These are phyloP conservation scores for Stachybotrys echinatus DNA, from an alignment of 2,329 filamentous ascomycete species.

Conservation along the genomic window DNA sequence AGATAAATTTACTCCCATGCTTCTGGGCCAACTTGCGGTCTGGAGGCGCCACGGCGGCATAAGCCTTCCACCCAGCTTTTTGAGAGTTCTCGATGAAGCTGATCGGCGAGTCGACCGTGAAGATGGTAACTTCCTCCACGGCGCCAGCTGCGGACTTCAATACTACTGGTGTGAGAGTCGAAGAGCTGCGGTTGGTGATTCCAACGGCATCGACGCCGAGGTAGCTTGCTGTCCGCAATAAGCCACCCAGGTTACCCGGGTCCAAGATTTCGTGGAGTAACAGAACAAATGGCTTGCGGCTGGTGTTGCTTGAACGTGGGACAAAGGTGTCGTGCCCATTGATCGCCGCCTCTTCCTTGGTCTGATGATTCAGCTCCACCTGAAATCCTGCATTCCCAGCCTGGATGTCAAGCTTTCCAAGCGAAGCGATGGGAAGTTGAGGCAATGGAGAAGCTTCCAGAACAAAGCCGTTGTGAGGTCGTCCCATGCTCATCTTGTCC, in stretches of 20 bases:
- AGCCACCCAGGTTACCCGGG: slow-evolving; percentile 84
- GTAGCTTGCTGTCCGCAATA: slow-evolving; percentile 83
- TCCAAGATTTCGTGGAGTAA: slow-evolving; percentile 75
- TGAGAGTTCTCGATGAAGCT: slow-evolving; percentile 66
- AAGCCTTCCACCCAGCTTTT: slow-evolving; percentile 74
- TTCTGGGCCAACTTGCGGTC: slow-evolving; percentile 24
- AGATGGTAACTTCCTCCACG: slow-evolving; percentile 71
- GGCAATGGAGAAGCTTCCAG: slow-evolving; percentile 84
- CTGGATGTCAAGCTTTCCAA: slow-evolving; percentile 45
- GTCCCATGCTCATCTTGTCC: slow-evolving; percentile 74
- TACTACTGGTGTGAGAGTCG: slow-evolving; percentile 68
- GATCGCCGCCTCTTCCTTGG: slow-evolving; percentile 64
- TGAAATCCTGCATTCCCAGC: slow-evolving; percentile 46
- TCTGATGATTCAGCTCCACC: slow-evolving; percentile 61
- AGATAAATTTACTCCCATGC: slow-evolving; percentile 38
- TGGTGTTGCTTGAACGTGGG: slow-evolving; percentile 19
- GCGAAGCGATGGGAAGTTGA: slow-evolving; percentile 57
- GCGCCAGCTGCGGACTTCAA: slow-evolving; percentile 88
- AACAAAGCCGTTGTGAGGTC: slow-evolving; percentile 86
- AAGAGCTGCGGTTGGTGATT: slow-evolving; percentile 68
- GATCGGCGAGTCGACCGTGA: slow-evolving; percentile 61
- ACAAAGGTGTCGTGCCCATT: slow-evolving; percentile 62
- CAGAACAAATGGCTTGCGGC: slow-evolving; percentile 63
- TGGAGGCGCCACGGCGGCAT: slow-evolving; percentile 61
- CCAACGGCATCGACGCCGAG: slow-evolving; percentile 83